Conservation (phyloP, 2,329 filamentous ascomycete species). For the Pseudogymnoascus sp. region DNA sequence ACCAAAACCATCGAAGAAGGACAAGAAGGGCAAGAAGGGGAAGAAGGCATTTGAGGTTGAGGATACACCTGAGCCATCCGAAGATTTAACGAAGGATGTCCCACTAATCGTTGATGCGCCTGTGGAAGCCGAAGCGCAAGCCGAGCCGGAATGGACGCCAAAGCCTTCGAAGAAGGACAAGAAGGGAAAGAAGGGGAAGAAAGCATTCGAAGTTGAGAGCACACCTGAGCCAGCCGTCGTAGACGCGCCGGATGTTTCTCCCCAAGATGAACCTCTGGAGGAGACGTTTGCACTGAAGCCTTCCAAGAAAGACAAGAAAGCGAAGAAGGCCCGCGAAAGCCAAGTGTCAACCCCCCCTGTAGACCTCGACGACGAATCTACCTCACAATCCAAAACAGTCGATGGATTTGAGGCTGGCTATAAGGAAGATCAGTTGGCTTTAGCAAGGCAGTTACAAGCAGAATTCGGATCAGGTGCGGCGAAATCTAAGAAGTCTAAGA, state of each 20-base stretch:
- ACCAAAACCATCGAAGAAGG: slow-evolving; percentile 27
- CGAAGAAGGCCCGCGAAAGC: slow-evolving; percentile 21
- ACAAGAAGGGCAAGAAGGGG: slow-evolving; percentile 33
- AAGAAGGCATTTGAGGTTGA: not conserved
- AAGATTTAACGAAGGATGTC: slow-evolving; percentile 7
- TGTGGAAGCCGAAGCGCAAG: not conserved
- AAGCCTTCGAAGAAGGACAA: slow-evolving; percentile 15
- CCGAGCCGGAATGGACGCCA: not conserved
- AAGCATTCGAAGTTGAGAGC: not conserved
- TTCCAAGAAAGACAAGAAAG: slow-evolving; percentile 36
- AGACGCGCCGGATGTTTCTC: not conserved
- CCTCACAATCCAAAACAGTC: not conserved
- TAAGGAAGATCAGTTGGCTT: not conserved
- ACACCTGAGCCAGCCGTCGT: not conserved
- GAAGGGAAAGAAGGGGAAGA: slow-evolving; percentile 28
- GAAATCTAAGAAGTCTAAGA: slow-evolving; percentile 31
- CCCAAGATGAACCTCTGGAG: not conserved
- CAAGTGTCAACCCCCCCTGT: not conserved
- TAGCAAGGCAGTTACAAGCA: not conserved
- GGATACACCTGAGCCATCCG: not conserved
- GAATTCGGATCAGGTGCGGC: slow-evolving; percentile 9
- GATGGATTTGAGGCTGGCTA: not conserved
- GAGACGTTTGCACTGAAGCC: not conserved
- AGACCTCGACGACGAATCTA: not conserved
- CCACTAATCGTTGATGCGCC: not conserved